Conservation (phyloP, 805 yeast species). For the Saccharomyces eubayanus region DNA sequence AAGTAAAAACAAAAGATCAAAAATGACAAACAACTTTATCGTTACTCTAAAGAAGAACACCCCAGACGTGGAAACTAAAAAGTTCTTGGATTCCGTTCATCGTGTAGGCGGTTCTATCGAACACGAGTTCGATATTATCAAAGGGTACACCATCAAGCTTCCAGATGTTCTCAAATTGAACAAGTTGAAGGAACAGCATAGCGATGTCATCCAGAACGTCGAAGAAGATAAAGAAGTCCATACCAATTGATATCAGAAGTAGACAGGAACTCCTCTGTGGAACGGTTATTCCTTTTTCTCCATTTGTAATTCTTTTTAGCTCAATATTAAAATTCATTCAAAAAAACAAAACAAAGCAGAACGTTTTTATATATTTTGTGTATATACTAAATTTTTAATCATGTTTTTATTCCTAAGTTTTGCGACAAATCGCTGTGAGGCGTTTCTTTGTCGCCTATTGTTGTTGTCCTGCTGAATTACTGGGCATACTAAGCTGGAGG, state of each 20-base stretch:
- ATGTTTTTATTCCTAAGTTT: neutral
- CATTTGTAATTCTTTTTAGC: neutral
- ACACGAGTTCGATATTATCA: slow-evolving; percentile 39
- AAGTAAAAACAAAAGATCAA: neutral
- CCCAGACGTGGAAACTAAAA: slow-evolving; percentile 6
- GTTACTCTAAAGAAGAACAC: slow-evolving; percentile 5
- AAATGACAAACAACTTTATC: slow-evolving; percentile 1
- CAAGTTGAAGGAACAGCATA: slow-evolving; percentile 1
- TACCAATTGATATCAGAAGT: slow-evolving; percentile 8
- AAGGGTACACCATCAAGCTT: slow-evolving; percentile 39
- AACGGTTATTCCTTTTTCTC: neutral
- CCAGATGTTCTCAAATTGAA: slow-evolving; percentile 20
- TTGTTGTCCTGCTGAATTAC: no score
- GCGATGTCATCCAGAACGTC: slow-evolving; percentile 1
- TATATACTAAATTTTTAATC: neutral
- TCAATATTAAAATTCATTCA: neutral
- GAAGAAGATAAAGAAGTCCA: slow-evolving; percentile 6
- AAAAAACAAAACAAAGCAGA: neutral
- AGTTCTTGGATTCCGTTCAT: slow-evolving; percentile 30
- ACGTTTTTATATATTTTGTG: neutral
- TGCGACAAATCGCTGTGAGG: neutral
- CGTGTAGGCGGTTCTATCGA: slow-evolving; percentile 37
- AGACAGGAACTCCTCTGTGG: neutral
- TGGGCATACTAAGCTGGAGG: no score
- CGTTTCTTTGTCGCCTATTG: neutral